Base-by-base conservation (phyloP, 305 asterid genomes). In the Fraxinus nigra region DNA sequence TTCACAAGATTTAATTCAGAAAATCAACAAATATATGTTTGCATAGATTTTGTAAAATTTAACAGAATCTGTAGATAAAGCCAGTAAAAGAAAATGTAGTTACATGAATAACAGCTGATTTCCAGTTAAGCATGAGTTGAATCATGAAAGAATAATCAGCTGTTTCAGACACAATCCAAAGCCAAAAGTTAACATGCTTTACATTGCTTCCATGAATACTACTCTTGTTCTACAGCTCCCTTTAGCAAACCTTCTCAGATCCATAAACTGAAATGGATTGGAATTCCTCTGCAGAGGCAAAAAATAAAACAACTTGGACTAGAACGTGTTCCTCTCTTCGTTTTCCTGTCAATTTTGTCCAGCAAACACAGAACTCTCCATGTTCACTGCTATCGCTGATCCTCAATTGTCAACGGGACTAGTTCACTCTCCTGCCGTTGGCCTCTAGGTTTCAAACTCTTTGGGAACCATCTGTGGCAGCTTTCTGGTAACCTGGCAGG, bases 371-470 rank as follows among this genome's bases (percentile, higher is more conserved):
- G 24, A 81, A 77, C 26, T 32, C 70, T 6, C 82, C 75, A 61
- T 51, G 75, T 14, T 76, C 46, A 33, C 75, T 70, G 80, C 81
- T 85, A 87, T 77, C 82, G 91, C 82, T 82, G 89, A 63, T 89
- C 92, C 80, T 87, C 89, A 18, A 80, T 74, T 85, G 86, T 93
- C 85, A 95, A 78, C 1, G 92, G 82, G 33, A 92, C 90, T 35
- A 94, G 89, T 87, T 95, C 99, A 70, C 97, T 91, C 78, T 93
- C 99, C 80, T 86, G 94, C 79, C 89, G 96, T 80, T 92, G 97
- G 22, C 90, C 91, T 85, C 95, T 89, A 56, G 93, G 72, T 92
- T 84, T 92, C 86, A 88, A 81, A 84, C 86, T 89, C 90, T 92
- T 92, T 0, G 98, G 99, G 18, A 90, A 84, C 92, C 95, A 92